Evolutionary conservation across 176 grass and related monocot genomes (phyloP).

Genomic region (sorghum (Sorghum bicolor)): Sorghum_bicolor_NCBIv3 NC_012872.2:73301501-73302000

Average conservation of each 20-base stretch:
- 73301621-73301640: constrained; percentile 8
- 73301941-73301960: no score
- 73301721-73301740: neutral
- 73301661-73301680: neutral
- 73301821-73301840: neutral
- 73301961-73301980: no score
- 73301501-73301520: neutral
- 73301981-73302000: no score
- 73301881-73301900: no score
- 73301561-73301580: neutral
- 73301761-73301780: constrained; percentile 1
- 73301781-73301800: neutral
- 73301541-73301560: neutral
- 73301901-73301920: no score
- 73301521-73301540: neutral
- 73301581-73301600: neutral
- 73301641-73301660: neutral
- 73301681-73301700: neutral
- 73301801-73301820: neutral
- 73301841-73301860: neutral
- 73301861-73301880: neutral
- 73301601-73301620: constrained; percentile 19
- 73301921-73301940: no score
- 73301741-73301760: neutral
- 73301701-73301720: constrained; percentile 24